Conservation (phyloP, 345 rosid species). For the Populus deltoides region DNA sequence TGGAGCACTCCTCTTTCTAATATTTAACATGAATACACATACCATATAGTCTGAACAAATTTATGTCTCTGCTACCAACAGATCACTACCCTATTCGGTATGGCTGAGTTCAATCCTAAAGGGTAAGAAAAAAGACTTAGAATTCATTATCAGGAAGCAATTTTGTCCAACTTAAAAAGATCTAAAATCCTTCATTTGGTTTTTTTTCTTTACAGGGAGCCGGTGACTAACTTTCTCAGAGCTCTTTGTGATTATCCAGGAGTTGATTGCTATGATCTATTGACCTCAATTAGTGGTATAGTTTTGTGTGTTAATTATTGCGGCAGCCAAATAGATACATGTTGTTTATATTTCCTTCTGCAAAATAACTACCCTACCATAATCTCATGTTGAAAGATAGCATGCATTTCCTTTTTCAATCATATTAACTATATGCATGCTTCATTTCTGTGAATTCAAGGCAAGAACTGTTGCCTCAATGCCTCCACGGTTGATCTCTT, state of each 20-base stretch:
- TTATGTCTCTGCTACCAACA: constrained; percentile 20
- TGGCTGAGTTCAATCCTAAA: constrained; percentile 79
- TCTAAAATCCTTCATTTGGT: not conserved
- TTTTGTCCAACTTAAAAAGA: not conserved
- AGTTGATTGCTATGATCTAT: constrained; percentile 68
- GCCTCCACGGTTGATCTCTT: constrained; percentile 55
- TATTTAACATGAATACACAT: not conserved
- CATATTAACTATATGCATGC: not conserved
- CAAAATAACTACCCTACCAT: not conserved
- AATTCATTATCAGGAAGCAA: not conserved
- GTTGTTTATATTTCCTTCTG: not conserved
- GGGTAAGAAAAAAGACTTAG: constrained; percentile 40
- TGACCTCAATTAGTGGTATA: constrained; percentile 67
- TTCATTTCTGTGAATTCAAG: constrained; percentile 23
- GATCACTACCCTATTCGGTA: constrained; percentile 51
- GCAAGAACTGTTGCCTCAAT: constrained; percentile 85
- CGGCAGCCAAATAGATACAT: not conserved
- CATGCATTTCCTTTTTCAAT: not conserved
- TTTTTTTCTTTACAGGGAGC: constrained; percentile 37
- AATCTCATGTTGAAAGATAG: too few species aligned
- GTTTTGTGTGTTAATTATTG: too few species aligned
- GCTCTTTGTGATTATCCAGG: constrained; percentile 56
- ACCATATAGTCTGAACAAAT: not conserved
- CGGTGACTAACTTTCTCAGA: constrained; percentile 44
- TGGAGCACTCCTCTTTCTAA: not conserved